Conservation (phyloP, 768 basidiomycete genomes). For the Russula olivacea region DNA sequence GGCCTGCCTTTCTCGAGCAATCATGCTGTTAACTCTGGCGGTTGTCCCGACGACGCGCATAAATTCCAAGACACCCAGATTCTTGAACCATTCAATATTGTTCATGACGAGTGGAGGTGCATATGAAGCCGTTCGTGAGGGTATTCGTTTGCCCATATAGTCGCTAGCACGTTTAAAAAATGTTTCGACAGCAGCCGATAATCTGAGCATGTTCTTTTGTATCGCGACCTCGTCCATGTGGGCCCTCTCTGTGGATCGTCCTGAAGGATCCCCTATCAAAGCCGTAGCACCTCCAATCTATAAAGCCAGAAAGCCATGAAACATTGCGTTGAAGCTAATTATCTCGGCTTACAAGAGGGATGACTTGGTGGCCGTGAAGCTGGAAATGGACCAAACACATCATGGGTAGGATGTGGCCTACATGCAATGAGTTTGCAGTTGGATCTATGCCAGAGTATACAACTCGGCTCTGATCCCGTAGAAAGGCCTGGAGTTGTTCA, state of each 20-base stretch:
- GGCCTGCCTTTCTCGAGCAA: conserved; percentile 79
- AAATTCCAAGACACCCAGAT: conserved; percentile 75
- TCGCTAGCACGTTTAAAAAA: conserved; percentile 65
- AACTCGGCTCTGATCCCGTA: conserved; percentile 35
- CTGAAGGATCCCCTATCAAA: conserved; percentile 95
- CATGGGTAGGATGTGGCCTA: conserved; percentile 88
- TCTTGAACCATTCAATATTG: conserved; percentile 74
- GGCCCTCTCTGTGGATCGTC: conserved; percentile 74
- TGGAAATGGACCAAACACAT: conserved; percentile 86
- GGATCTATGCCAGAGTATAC: conserved; percentile 93
- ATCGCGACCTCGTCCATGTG: conserved; percentile 56
- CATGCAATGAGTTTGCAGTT: conserved; percentile 82
- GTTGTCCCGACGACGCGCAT: conserved; percentile 73
- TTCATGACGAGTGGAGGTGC: conserved; percentile 44
- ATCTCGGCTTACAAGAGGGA: conserved; percentile 67
- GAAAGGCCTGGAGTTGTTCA: conserved; percentile 19
- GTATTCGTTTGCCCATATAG: conserved; percentile 44
- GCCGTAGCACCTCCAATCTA: conserved; percentile 97
- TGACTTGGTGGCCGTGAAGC: conserved; percentile 70
- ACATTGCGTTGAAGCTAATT: background rate
- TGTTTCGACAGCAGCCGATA: conserved; percentile 56
- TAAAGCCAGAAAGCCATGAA: conserved; percentile 11
- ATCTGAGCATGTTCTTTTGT: conserved; percentile 54
- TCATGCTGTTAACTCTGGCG: conserved; percentile 82
- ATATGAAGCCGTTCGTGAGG: conserved; percentile 13